phyloP scores from a whole-genome alignment of 2,329 filamentous ascomycete genomes.

The Neopestalotiopsis clavispora region DNA sequence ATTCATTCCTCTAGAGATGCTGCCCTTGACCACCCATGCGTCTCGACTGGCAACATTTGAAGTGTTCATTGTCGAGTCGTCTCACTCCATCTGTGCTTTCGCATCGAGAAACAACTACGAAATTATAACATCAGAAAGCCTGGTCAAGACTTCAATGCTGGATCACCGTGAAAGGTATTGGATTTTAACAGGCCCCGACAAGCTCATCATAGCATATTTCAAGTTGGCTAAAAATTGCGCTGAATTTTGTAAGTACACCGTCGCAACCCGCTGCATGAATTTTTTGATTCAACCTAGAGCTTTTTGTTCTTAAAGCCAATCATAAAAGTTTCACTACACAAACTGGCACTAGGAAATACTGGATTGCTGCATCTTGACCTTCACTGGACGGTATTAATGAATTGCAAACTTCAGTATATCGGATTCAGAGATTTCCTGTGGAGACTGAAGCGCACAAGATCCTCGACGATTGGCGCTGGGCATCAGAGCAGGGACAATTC shows the following conservation, averaged over 20 bases:
- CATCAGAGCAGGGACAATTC: background rate
- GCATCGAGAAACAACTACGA: background rate
- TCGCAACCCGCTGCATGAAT: too few species aligned
- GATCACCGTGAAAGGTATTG: background rate
- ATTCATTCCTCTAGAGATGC: background rate
- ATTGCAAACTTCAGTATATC: background rate
- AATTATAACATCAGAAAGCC: background rate
- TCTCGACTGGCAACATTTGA: background rate
- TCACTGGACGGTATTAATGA: background rate
- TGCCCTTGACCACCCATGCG: background rate
- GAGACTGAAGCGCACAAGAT: background rate
- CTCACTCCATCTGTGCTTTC: background rate
- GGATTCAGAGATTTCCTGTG: background rate
- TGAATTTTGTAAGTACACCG: background rate
- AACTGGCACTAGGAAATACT: too few species aligned
- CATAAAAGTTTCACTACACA: too few species aligned
- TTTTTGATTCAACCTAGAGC: too few species aligned
- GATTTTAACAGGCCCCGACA: background rate
- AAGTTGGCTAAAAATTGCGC: background rate
- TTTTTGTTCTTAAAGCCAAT: too few species aligned
- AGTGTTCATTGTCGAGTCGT: background rate
- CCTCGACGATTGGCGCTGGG: background rate
- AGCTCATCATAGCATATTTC: background rate
- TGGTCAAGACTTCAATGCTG: background rate
- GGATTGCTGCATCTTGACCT: background rate